A percentile compares a stretch with the other conserved stretches of the same genome.
phyloP scores from a whole-genome alignment of 1,284 basidiomycete genomes.

The Ganoderma resinaceum region DNA sequence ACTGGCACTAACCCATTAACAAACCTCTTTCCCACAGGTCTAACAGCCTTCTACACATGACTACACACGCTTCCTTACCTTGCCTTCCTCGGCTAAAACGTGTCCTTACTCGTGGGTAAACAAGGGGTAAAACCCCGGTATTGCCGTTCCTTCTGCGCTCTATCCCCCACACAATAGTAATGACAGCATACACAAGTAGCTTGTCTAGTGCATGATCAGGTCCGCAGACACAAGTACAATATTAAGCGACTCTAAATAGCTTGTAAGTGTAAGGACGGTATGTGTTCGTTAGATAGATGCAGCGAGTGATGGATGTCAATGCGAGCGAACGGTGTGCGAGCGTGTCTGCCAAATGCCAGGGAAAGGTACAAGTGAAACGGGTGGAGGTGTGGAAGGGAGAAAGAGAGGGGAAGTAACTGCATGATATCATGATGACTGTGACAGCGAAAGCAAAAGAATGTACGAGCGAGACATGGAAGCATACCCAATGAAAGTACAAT shows the following conservation, averaged over 20 bases:
- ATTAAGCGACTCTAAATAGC: conserved; percentile 29
- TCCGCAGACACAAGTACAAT: conserved; percentile 25
- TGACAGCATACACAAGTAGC: conserved; percentile 2
- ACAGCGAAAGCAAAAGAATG: conserved; percentile 30
- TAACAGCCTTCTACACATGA: background rate
- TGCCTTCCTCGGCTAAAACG: conserved; percentile 5
- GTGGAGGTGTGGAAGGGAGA: conserved; percentile 1
- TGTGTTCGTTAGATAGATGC: conserved; percentile 26
- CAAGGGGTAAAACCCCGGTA: background rate
- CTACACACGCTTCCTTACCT: background rate
- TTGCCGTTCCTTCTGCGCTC: background rate
- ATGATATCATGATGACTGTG: conserved; percentile 11
- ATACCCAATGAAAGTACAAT: conserved; percentile 11
- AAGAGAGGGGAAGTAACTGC: conserved; percentile 22
- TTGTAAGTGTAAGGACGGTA: conserved; percentile 25
- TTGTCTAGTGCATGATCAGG: background rate
- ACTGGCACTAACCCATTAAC: background rate
- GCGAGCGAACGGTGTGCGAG: conserved; percentile 16
- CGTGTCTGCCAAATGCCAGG: conserved; percentile 1
- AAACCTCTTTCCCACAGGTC: conserved; percentile 5
- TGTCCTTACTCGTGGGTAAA: background rate
- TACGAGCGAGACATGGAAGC: conserved; percentile 17
- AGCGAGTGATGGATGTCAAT: conserved; percentile 13
- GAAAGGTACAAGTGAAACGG: conserved; percentile 9
- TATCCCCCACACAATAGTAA: background rate